Evolutionary conservation across 225 moss, liverwort and hornwort species (phyloP).

Genomic region (Takakia lepidozioides): DNA sequence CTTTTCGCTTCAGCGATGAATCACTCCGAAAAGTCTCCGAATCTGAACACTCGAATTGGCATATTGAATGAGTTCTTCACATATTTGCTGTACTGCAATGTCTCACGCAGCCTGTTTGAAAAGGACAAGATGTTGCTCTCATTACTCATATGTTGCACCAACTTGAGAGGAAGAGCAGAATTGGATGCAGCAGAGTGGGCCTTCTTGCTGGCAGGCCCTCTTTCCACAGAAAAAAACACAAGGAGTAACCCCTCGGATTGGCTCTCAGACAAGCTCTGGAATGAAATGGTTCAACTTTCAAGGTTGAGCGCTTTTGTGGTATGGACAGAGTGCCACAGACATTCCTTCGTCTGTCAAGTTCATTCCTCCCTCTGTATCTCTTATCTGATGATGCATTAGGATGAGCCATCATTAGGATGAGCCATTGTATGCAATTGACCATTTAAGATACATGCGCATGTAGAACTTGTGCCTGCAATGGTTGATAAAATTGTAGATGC

Average conservation of each 20-base stretch:
- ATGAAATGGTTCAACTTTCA: constrained; percentile 50
- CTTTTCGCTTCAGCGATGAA: constrained; percentile 52
- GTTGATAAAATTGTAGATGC: too few species aligned
- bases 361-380: too few species aligned
- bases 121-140: constrained; percentile 80
- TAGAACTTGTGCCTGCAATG: too few species aligned
- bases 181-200: constrained; percentile 42
- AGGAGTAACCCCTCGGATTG: constrained; percentile 39
- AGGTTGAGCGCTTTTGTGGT: constrained; percentile 40
- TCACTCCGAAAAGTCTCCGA: constrained; percentile 45
- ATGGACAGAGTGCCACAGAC: neutral
- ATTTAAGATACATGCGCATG: too few species aligned
- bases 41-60: constrained; percentile 30
- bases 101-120: constrained; percentile 64
- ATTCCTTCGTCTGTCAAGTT: too few species aligned
- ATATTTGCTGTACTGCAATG: constrained; percentile 55
- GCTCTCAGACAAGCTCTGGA: constrained; percentile 56
- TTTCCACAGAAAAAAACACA: constrained; percentile 26
- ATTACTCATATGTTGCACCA: constrained; percentile 52
- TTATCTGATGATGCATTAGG: too few species aligned
- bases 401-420: too few species aligned
- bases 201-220: constrained; percentile 48
- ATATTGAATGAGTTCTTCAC: constrained; percentile 56
- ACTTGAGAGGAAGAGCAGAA: constrained; percentile 24
- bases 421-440: too few species aligned